phyloP scores from a whole-genome alignment of 495 filamentous ascomycete species.

The Cenococcum geophilum region DNA sequence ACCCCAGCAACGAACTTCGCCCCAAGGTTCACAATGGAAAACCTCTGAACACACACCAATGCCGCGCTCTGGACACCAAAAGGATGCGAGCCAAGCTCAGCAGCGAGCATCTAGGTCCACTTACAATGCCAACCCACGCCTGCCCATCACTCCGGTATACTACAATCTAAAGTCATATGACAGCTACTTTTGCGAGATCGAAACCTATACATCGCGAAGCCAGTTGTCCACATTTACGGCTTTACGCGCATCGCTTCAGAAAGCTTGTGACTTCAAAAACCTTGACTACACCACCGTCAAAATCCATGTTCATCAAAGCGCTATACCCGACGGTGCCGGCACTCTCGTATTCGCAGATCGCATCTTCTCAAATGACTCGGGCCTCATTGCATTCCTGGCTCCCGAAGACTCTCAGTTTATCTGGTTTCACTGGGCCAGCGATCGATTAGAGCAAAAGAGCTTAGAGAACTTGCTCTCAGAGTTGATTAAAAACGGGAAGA shows the following conservation, averaged over 20 bases:
- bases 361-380: neutral
- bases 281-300: neutral
- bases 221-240: neutral
- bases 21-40: too few relatives aligned
- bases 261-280: neutral
- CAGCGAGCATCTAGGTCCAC: neutral
- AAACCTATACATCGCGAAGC: neutral
- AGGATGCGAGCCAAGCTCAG: neutral
- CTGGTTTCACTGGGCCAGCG: neutral
- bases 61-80: too few relatives aligned
- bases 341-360: neutral
- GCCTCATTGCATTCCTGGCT: neutral
- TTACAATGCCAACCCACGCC: neutral
- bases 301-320: neutral
- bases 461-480: neutral
- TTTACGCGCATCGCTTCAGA: neutral
- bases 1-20: too few relatives aligned
- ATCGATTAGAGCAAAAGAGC: neutral
- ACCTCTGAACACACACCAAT: too few relatives aligned
- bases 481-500: neutral
- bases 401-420: neutral
- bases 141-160: neutral
- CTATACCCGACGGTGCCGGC: neutral
- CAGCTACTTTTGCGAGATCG: neutral
- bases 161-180: neutral